phyloP scores from a whole-genome alignment of 176 grass and related monocot genomes.

The Canna indica region DNA sequence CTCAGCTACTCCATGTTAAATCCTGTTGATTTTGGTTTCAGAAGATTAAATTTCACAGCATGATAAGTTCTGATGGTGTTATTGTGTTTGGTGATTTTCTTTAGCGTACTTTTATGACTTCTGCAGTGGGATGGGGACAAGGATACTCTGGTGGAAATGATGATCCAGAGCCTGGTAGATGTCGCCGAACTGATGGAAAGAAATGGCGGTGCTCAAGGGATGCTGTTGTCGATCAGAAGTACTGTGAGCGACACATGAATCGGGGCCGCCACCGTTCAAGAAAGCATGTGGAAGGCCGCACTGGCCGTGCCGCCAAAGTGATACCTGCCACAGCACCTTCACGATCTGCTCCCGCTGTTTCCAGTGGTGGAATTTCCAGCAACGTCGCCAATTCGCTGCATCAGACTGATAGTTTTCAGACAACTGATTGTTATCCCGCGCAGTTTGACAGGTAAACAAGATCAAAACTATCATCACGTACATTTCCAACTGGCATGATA shows the following conservation, averaged over 20 bases:
- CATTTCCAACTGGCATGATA: neutral
- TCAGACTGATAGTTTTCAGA: conserved; percentile 31
- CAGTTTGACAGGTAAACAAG: conserved; percentile 45
- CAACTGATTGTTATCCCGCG: conserved; percentile 30
- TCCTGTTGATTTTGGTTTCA: neutral
- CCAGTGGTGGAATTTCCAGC: conserved; percentile 19
- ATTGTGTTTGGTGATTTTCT: conserved; percentile 6
- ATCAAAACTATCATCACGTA: neutral
- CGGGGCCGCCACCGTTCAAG: conserved; percentile 99
- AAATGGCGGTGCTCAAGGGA: conserved; percentile 96
- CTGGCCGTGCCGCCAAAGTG: conserved; percentile 36
- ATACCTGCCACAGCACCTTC: conserved; percentile 17
- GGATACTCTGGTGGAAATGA: conserved; percentile 39
- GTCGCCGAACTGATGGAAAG: conserved; percentile 93
- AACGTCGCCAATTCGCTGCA: conserved; percentile 28
- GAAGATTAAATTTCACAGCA: neutral
- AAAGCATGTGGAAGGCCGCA: conserved; percentile 99
- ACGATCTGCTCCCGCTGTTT: conserved; percentile 23
- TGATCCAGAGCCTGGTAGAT: conserved; percentile 84
- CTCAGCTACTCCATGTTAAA: neutral
- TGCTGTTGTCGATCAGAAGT: conserved; percentile 83
- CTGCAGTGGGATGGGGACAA: conserved; percentile 61
- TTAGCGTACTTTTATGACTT: conserved; percentile 10
- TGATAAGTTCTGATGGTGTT: neutral
- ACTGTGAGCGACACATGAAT: conserved; percentile 96